Evolutionary conservation across 2,329 filamentous ascomycete genomes (phyloP).

Genomic region (Pestalotiopsis sp.): DNA sequence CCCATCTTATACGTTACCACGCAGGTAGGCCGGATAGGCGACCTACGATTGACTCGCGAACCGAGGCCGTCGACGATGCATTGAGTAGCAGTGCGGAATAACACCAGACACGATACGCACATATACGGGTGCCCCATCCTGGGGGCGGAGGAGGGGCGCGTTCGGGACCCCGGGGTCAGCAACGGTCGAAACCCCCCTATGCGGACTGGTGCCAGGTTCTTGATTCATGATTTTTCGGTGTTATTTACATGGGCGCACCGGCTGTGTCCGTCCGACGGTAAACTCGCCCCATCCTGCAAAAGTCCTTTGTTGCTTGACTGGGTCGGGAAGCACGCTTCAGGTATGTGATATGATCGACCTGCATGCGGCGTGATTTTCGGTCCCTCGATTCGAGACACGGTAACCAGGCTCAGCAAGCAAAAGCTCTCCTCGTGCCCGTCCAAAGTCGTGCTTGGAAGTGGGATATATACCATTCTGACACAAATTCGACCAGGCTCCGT

Average conservation of each 20-base stretch:
- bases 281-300: not conserved
- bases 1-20: not conserved
- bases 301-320: not conserved
- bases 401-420: not conserved
- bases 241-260: not conserved
- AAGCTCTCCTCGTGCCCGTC: not conserved
- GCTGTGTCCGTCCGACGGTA: slow-evolving; percentile 4
- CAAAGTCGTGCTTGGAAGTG: not conserved
- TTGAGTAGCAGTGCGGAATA: not conserved
- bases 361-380: not conserved
- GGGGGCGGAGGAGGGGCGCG: not conserved
- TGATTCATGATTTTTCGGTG: not conserved
- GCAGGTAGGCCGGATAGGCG: not conserved
- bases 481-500: not conserved
- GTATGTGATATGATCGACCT: not conserved
- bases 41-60: slow-evolving; percentile 6
- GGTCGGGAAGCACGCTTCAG: not conserved
- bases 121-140: not conserved
- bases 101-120: not conserved
- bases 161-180: not conserved
- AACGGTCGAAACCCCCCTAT: slow-evolving; percentile 5
- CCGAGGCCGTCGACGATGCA: not conserved
- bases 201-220: not conserved
- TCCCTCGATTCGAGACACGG: not conserved
- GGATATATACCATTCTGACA: not conserved